Evolutionary conservation across 1,139 yeast genomes (phyloP), one percentile per base, ranked within the genome.

Genomic region (Kurtzmaniella quercitrusa): DNA sequence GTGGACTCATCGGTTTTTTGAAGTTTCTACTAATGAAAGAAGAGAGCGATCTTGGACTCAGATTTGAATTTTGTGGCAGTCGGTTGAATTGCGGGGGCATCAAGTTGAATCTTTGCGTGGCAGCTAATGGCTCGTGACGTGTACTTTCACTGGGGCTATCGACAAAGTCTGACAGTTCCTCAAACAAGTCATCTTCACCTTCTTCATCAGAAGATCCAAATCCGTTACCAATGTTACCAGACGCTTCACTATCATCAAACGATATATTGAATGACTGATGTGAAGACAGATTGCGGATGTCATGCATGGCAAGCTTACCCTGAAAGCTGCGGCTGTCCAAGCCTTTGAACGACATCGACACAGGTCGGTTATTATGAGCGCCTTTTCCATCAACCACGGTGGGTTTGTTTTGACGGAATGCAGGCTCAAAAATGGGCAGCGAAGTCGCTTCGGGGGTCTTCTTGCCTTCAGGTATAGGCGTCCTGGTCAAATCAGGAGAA

Each of bases 281-380:
- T 3, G 75, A 69, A 22, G 63, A 72, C 19, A 67, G 61, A 36
- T 55, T 59, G 43, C 73, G 53, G 23, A 69, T 51, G 35, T 59
- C 51, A 41, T 58, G 66, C 37, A 53, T 56, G 5, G 59, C 56
- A 17, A 68, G 45, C 41, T 67, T 63, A 16, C 68, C 63, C 8
- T 64, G 71, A 50, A 80, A 76, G 1, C 78, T 67, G 1, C 88
- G 83, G 0, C 81, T 84, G 44, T 66, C 72, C 45, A 82, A 60
- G 0, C 88, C 88, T 50, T 75, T 74, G 60, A 81, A 82, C 1
- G 88, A 81, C 84, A 80, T 76, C 2, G 87, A 80, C 5, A 81
- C 66, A 12, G 87, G 87, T 47, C 88, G 66, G 38, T 60, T 56
- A 22, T 56, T 57, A 41, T 44, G 45, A 7, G 44, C 41, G 19